Conservation (phyloP, 2,329 filamentous ascomycete species). For the Verticillium dahliae region DNA sequence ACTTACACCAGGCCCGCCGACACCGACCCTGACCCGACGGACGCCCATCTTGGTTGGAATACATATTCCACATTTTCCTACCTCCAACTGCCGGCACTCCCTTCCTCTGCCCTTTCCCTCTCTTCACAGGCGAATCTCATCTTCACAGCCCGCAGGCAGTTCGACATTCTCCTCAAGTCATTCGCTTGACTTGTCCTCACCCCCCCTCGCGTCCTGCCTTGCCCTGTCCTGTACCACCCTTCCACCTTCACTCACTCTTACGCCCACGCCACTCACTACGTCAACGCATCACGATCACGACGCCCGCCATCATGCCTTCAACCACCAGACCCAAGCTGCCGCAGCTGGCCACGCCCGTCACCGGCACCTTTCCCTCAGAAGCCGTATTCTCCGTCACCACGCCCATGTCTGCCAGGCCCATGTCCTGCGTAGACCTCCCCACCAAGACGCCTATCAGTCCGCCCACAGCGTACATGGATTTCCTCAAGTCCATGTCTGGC, state of each 20-base stretch:
- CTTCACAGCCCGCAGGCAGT: conserved; percentile 28
- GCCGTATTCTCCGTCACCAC: conserved; percentile 56
- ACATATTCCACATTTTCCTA: conserved; percentile 8
- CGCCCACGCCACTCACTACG: conserved; percentile 8
- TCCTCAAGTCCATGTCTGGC: conserved; percentile 76
- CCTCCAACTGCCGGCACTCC: conserved; percentile 24
- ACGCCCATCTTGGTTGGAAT: conserved; percentile 16
- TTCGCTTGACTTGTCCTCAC: conserved; percentile 34
- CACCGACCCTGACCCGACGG: conserved; percentile 14
- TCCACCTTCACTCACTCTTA: conserved; percentile 6
- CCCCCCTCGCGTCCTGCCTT: conserved; percentile 5
- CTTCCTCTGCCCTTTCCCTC: conserved; percentile 17
- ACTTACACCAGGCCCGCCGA: conserved; percentile 12
- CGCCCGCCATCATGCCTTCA: conserved; percentile 38
- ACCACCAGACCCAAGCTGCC: conserved; percentile 51
- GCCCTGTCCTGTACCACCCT: conserved; percentile 1
- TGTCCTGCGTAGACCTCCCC: conserved; percentile 37
- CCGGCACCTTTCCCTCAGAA: conserved; percentile 55
- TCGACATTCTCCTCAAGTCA: conserved; percentile 27
- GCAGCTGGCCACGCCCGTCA: conserved; percentile 56
- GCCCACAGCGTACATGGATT: conserved; percentile 84
- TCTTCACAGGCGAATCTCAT: conserved; percentile 26
- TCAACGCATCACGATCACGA: conserved; percentile 7
- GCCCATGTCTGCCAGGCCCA: conserved; percentile 49
- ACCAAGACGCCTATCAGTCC: conserved; percentile 92